Conservation (phyloP, 2,329 filamentous ascomycete genomes). For the Fusarium concolor region DNA sequence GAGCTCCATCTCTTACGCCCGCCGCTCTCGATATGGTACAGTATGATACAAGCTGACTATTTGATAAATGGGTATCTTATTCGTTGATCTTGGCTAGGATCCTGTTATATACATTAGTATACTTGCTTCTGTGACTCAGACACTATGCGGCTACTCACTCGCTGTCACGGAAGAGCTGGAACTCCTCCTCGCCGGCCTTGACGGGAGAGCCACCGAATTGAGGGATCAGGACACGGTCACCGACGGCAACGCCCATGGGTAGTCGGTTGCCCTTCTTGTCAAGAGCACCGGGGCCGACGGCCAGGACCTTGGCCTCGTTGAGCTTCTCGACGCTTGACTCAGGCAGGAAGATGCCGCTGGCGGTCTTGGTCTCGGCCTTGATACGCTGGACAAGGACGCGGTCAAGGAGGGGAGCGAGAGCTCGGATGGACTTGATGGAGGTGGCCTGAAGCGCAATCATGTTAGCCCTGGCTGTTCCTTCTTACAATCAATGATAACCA, state of each 20-base stretch:
- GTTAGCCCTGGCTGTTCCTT: conserved; percentile 11
- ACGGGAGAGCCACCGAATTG: conserved; percentile 95
- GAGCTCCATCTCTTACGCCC: conserved; percentile 31
- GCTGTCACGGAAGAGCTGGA: conserved; percentile 93
- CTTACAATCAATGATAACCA: background rate
- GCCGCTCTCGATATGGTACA: conserved; percentile 50
- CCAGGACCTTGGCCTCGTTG: conserved; percentile 96
- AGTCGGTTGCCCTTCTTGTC: conserved; percentile 92
- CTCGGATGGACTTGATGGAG: conserved; percentile 93
- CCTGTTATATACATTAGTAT: conserved; percentile 60
- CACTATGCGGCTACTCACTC: conserved; percentile 78
- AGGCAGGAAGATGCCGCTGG: conserved; percentile 96
- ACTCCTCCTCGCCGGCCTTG: conserved; percentile 98
- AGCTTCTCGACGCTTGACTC: conserved; percentile 98
- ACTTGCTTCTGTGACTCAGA: background rate
- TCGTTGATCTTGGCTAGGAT: conserved; percentile 99
- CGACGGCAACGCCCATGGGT: conserved; percentile 81
- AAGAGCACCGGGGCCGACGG: conserved; percentile 88
- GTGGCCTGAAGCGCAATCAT: conserved; percentile 61
- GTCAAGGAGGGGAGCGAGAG: conserved; percentile 94
- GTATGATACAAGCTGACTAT: conserved; percentile 51
- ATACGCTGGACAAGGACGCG: conserved; percentile 97
- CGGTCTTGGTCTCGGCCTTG: conserved; percentile 97
- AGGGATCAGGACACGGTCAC: conserved; percentile 95
- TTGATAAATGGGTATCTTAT: conserved; percentile 59